These are phyloP conservation scores for Trichoderma endophyticum DNA, from an alignment of 2,329 filamentous ascomycete genomes.

Conservation along the genomic window DNA sequence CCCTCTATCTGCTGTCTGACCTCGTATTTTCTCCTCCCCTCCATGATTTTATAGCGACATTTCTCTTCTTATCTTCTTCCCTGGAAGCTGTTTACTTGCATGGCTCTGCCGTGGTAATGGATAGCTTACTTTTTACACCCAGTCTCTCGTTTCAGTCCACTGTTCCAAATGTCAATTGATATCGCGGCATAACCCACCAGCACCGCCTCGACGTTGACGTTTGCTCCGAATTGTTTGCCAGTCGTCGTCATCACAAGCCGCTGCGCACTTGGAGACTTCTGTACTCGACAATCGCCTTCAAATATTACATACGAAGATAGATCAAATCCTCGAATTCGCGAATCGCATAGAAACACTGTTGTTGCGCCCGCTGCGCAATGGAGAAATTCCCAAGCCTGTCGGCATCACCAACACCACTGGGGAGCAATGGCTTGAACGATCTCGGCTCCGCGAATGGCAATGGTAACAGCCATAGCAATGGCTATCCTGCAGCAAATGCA, in stretches of 20 bases:
- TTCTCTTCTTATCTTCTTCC: neutral
- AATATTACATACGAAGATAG: neutral
- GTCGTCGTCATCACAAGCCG: neutral
- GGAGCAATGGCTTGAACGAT: conserved; percentile 28
- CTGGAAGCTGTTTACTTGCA: neutral
- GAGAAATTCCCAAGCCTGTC: conserved; percentile 59
- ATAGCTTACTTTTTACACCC: neutral
- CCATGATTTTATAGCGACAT: neutral
- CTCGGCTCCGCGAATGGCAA: conserved; percentile 30
- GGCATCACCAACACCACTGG: conserved; percentile 37
- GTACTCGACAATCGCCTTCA: neutral
- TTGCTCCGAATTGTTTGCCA: neutral
- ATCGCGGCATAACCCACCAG: neutral
- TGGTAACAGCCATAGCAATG: neutral
- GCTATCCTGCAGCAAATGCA: conserved; percentile 15
- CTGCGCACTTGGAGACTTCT: neutral
- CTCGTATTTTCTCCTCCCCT: neutral
- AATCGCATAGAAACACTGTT: neutral
- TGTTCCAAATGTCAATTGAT: conserved; percentile 8
- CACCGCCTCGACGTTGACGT: neutral
- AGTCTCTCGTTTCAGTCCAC: conserved; percentile 4
- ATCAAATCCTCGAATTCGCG: neutral
- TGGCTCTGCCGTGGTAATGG: conserved; percentile 14
- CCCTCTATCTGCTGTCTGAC: neutral
- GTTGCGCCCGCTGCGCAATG: conserved; percentile 32